phyloP scores from a whole-genome alignment of 495 filamentous ascomycete species.

The Rhypophila decipiens region DNA sequence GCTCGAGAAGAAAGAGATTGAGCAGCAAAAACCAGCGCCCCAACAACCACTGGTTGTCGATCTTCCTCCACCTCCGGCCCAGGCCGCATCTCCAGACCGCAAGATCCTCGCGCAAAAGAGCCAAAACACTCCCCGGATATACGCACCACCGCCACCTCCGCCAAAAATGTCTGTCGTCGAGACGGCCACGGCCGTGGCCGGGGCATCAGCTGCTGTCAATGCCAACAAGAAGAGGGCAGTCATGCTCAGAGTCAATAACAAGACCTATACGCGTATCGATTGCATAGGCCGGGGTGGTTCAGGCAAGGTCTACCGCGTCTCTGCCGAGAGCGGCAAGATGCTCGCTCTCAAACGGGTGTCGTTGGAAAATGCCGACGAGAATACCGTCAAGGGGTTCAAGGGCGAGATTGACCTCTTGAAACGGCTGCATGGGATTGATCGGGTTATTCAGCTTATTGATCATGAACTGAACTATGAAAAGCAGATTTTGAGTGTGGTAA shows the following conservation, averaged over 20 bases:
- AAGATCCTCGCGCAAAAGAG: constrained; percentile 65
- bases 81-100: constrained; percentile 51
- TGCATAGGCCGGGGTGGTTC: constrained; percentile 88
- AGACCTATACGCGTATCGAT: constrained; percentile 81
- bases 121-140: constrained; percentile 75
- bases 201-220: constrained; percentile 64
- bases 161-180: constrained; percentile 95
- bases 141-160: constrained; percentile 77
- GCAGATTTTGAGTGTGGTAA: constrained; percentile 73
- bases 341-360: constrained; percentile 91
- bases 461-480: constrained; percentile 90
- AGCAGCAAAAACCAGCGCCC: constrained; percentile 49
- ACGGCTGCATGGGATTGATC: constrained; percentile 73
- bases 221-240: constrained; percentile 68
- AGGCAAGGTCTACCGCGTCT: constrained; percentile 89
- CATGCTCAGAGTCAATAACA: constrained; percentile 81
- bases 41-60: constrained; percentile 27
- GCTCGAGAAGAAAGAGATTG: constrained; percentile 51
- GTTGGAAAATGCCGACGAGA: constrained; percentile 80
- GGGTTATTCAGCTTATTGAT: constrained; percentile 85
- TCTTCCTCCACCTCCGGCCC: constrained; percentile 5
- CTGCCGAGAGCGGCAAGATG: constrained; percentile 92
- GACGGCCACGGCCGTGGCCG: constrained; percentile 78
- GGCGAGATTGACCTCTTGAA: constrained; percentile 92
- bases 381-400: constrained; percentile 80